Evolutionary conservation across 164 flowering plant species (phyloP).

Genomic region (Litsea cubeba): DNA sequence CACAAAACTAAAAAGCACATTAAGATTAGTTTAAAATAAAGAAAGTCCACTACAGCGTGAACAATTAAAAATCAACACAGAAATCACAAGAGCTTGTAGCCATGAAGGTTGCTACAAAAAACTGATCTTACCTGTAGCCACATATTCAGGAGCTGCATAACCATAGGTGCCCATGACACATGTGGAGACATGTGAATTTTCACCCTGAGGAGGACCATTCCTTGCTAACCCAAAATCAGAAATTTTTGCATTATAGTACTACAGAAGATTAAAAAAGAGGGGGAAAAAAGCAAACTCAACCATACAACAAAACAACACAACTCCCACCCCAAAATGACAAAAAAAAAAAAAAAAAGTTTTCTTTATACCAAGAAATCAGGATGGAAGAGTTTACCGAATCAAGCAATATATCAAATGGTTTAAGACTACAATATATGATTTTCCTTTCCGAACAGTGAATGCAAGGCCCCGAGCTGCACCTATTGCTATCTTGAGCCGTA

Average conservation of each 20-base stretch:
- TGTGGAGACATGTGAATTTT: conserved; percentile 75
- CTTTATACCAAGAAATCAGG: neutral
- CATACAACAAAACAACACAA: too few species aligned
- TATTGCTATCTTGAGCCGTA: too few species aligned
- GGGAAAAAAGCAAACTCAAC: neutral
- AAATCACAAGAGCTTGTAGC: too few species aligned
- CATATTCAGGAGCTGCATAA: conserved; percentile 91
- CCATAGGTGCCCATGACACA: conserved; percentile 80
- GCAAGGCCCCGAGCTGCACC: conserved; percentile 84
- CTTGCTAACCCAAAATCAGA: conserved; percentile 90
- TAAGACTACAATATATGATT: conserved; percentile 50
- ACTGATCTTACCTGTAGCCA: conserved; percentile 63
- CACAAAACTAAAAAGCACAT: too few species aligned
- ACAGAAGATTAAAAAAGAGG: conserved; percentile 12
- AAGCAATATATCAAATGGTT: conserved; percentile 76
- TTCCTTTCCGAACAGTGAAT: conserved; percentile 25
- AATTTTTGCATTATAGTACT: conserved; percentile 70
- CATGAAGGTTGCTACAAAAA: neutral
- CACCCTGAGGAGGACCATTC: conserved; percentile 51
- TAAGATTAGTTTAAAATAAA: too few species aligned
- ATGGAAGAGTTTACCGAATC: conserved; percentile 51
- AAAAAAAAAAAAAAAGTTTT: too few species aligned
- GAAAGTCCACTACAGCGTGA: too few species aligned
- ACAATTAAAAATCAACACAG: too few species aligned
- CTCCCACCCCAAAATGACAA: too few species aligned